Base-by-base conservation (phyloP, 805 yeast species). In the Zygosaccharomyces gambellarensis region DNA sequence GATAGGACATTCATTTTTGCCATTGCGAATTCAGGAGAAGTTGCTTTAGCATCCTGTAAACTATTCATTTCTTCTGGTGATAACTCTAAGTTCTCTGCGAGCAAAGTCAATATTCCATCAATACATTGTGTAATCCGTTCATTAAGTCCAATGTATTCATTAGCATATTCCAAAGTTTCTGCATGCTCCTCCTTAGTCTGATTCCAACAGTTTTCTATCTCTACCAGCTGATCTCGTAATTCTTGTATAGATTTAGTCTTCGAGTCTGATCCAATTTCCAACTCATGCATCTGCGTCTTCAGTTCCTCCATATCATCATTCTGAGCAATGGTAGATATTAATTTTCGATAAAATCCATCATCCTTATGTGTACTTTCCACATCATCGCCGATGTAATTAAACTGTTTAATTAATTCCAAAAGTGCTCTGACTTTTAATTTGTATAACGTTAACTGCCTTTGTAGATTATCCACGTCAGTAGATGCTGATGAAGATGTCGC, bases 361-460 rank as follows among this genome's bases (percentile, higher is more conserved):
- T 44, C 32, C 32, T 52, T 51, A 9, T 21, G 22, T 34, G 10
- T 30, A 27, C 29, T 42, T 42, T 42, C 38, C 6, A 22, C 29
- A 6, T 34, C 45, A 30, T 42, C 45, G 5, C 45, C 45, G 10
- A 39, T 46, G 28, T 42, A 48, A 40, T 55, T 53, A 14, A 55
- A 47, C 40, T 60, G 63, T 41, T 60, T 61, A 9, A 64, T 50
- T 23, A 64, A 43, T 47, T 71, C 74, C 28, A 67, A 61, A 8
- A 71, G 48, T 0, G 72, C 58, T 22, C 63, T 55, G 3, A 67
- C 61, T 46, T 65, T 71, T 21, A 68, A 63, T 50, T 71, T 74
- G 32, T 75, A 68, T 10, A 68, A 66, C 9, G 75, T 75, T 11
- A 79, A 53, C 44, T 76, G 74, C 42, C 63, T 62, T 45, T 71